These are phyloP conservation scores for Kurtzmaniella cleridarum DNA, from an alignment of 805 yeast genomes.

Conservation along the genomic window DNA sequence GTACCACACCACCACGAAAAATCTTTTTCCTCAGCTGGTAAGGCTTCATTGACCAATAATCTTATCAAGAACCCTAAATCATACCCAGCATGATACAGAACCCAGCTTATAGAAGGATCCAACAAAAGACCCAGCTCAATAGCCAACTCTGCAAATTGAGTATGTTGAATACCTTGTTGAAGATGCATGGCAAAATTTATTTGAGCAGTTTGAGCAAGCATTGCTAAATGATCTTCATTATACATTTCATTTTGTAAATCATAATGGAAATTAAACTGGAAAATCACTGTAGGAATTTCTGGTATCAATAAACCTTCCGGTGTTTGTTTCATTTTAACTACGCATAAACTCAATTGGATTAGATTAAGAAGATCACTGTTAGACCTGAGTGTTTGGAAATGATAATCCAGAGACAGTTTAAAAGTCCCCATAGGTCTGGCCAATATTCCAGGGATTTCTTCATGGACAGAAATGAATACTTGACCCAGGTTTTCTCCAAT, in stretches of 20 bases:
- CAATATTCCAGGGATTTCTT: slow-evolving; percentile 93
- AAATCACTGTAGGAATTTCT: slow-evolving; percentile 50
- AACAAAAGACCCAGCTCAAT: slow-evolving; percentile 82
- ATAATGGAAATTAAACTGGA: slow-evolving; percentile 93
- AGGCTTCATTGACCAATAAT: slow-evolving; percentile 62
- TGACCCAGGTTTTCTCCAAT: slow-evolving; percentile 43
- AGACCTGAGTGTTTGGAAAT: slow-evolving; percentile 89
- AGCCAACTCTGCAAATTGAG: slow-evolving; percentile 77
- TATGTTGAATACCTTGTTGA: slow-evolving; percentile 70
- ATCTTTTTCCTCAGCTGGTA: slow-evolving; percentile 78
- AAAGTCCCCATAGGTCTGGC: slow-evolving; percentile 95
- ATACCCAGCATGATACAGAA: slow-evolving; percentile 89
- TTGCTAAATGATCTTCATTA: slow-evolving; percentile 76
- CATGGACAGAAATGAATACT: slow-evolving; percentile 65
- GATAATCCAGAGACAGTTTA: slow-evolving; percentile 84
- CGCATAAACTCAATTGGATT: slow-evolving; percentile 60
- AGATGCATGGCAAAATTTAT: slow-evolving; percentile 73
- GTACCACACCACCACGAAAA: slow-evolving; percentile 65
- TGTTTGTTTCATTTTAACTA: slow-evolving; percentile 32
- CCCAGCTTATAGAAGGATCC: slow-evolving; percentile 72
- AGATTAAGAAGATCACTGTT: slow-evolving; percentile 84
- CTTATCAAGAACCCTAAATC: slow-evolving; percentile 88
- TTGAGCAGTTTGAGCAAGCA: slow-evolving; percentile 71
- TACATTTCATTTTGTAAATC: slow-evolving; percentile 78
- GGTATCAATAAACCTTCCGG: slow-evolving; percentile 6